Evolutionary conservation across 1,139 yeast genomes (phyloP).

Genomic region (Blastobotrys raffinosifermentans): DNA sequence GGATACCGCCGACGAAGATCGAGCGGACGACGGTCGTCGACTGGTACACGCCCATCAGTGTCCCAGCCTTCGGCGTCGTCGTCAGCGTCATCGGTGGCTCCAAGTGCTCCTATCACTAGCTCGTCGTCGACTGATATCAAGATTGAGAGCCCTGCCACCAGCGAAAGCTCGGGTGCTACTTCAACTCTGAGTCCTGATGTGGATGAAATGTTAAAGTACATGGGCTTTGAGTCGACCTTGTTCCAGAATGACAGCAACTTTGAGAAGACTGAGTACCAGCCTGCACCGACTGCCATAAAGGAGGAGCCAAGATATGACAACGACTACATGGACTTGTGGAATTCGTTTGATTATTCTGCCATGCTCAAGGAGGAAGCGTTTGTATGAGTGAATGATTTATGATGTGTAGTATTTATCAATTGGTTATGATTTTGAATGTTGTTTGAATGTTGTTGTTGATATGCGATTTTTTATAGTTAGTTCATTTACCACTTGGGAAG

Average conservation of each 20-base stretch:
- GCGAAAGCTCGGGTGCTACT: neutral
- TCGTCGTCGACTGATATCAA: no score
- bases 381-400: neutral
- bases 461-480: neutral
- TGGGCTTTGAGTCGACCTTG: constrained; percentile 3
- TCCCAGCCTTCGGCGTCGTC: no score
- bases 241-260: no score
- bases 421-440: neutral
- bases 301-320: neutral
- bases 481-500: constrained; percentile 35
- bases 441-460: neutral
- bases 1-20: neutral
- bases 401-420: neutral
- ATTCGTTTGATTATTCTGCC: constrained; percentile 9
- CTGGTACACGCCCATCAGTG: neutral
- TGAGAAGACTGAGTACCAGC: no score
- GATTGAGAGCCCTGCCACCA: no score
- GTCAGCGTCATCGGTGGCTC: no score
- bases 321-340: constrained; percentile 15
- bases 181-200: constrained; percentile 1
- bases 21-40: neutral
- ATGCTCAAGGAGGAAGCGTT: neutral
- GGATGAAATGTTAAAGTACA: constrained; percentile 3
- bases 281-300: no score
- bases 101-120: no score